Evolutionary conservation across 2,329 filamentous ascomycete species (phyloP).

Genomic region (Cytospora piceicola): DNA sequence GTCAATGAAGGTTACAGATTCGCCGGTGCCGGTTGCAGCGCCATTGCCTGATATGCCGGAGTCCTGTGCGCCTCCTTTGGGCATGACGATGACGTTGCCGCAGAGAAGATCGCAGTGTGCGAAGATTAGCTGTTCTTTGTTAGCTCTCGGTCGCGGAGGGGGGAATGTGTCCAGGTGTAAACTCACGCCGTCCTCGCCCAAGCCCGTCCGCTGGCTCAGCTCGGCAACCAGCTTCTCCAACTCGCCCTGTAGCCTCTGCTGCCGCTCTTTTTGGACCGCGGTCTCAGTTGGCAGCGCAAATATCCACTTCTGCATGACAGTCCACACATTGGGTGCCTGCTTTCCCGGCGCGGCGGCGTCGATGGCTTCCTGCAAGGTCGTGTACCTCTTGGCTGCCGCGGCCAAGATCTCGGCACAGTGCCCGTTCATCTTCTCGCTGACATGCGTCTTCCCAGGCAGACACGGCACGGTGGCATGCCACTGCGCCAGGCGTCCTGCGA

Average conservation of each 20-base stretch:
- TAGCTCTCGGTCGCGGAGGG: neutral
- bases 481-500: conserved; percentile 82
- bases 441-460: conserved; percentile 47
- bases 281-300: conserved; percentile 77
- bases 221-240: conserved; percentile 70
- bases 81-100: conserved; percentile 91
- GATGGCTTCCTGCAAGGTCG: conserved; percentile 48
- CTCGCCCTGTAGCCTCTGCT: conserved; percentile 73
- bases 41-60: conserved; percentile 31
- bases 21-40: conserved; percentile 40
- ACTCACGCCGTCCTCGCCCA: conserved; percentile 75
- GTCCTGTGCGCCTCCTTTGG: conserved; percentile 40
- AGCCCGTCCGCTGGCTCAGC: conserved; percentile 75
- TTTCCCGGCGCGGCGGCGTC: conserved; percentile 65
- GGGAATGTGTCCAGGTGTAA: neutral
- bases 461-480: conserved; percentile 83
- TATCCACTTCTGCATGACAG: conserved; percentile 95
- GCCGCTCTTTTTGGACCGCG: conserved; percentile 68
- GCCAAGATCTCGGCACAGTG: conserved; percentile 28
- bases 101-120: conserved; percentile 95
- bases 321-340: conserved; percentile 87
- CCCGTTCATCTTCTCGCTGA: conserved; percentile 40
- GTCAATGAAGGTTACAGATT: conserved; percentile 84
- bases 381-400: conserved; percentile 40
- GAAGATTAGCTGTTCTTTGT: conserved; percentile 72